A percentile compares a stretch with the other conserved stretches of the same genome.
phyloP scores from a whole-genome alignment of 768 basidiomycete species.

The Boletus pseudopeckii region DNA sequence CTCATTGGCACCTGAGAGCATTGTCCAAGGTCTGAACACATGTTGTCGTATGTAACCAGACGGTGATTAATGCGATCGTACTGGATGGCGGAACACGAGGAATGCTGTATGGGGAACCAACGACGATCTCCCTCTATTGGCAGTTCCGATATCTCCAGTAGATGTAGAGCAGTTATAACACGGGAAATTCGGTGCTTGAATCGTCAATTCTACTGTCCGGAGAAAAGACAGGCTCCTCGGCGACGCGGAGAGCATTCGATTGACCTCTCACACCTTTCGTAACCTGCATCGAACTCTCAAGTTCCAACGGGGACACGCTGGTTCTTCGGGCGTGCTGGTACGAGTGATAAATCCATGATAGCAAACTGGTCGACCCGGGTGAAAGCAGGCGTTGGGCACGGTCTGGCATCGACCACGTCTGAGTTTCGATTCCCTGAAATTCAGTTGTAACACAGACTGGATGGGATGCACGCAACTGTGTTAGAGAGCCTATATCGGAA shows the following conservation, averaged over 20 bases:
- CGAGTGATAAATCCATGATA: too few relatives aligned
- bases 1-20: too few relatives aligned
- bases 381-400: too few relatives aligned
- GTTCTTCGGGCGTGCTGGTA: too few relatives aligned
- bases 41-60: not conserved
- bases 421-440: too few relatives aligned
- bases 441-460: not conserved
- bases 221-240: not conserved
- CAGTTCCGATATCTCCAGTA: slow-evolving; percentile 1
- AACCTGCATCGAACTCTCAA: not conserved
- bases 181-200: too few relatives aligned
- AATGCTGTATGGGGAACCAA: not conserved
- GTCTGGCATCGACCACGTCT: too few relatives aligned
- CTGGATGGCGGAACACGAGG: slow-evolving; percentile 17
- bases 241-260: not conserved
- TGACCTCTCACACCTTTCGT: not conserved
- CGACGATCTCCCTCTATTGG: not conserved
- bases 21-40: not conserved
- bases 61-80: slow-evolving; percentile 12
- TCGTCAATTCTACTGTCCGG: not conserved
- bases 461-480: not conserved
- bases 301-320: too few relatives aligned
- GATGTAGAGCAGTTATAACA: too few relatives aligned
- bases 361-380: too few relatives aligned
- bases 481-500: not conserved